Conservation (phyloP, 2,329 filamentous ascomycete genomes). For the Trichoderma afroharzianum region DNA sequence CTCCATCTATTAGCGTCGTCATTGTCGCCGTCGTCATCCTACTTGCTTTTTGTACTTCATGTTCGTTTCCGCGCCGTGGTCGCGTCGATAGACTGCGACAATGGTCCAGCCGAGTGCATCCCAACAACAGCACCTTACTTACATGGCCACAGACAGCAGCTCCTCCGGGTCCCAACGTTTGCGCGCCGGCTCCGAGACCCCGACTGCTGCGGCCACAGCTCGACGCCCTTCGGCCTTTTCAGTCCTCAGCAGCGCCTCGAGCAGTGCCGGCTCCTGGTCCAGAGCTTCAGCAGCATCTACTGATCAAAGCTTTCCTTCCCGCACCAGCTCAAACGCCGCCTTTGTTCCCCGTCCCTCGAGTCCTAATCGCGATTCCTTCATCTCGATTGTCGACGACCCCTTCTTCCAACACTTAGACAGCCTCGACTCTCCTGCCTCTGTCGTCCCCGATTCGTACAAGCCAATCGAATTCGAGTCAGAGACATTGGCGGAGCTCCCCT, state of each 20-base stretch:
- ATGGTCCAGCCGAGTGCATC: constrained; percentile 28
- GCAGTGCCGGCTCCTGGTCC: constrained; percentile 8
- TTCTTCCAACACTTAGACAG: constrained; percentile 50
- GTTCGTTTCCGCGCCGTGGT: constrained; percentile 23
- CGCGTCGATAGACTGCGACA: constrained; percentile 30
- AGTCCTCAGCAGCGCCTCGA: constrained; percentile 19
- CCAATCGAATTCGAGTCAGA: constrained; percentile 25
- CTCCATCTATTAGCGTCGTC: not conserved
- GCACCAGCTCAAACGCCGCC: constrained; percentile 10
- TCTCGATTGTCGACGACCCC: constrained; percentile 53
- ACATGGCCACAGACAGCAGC: constrained; percentile 18
- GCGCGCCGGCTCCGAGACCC: constrained; percentile 11
- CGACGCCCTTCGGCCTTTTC: constrained; percentile 17
- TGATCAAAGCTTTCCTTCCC: constrained; percentile 22
- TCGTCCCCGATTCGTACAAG: constrained; percentile 26
- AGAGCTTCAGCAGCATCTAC: constrained; percentile 2
- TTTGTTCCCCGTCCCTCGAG: constrained; percentile 17
- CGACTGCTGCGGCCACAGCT: constrained; percentile 21
- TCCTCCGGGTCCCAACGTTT: constrained; percentile 12
- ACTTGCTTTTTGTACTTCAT: constrained; percentile 22
- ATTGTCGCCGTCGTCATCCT: not conserved
- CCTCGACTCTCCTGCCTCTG: constrained; percentile 37
- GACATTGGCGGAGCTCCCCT: constrained; percentile 24
- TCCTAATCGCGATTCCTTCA: constrained; percentile 45
- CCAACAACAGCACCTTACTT: constrained; percentile 20